Conservation (phyloP, 2,329 filamentous ascomycete species). For the Pseudocercospora eumusae region DNA sequence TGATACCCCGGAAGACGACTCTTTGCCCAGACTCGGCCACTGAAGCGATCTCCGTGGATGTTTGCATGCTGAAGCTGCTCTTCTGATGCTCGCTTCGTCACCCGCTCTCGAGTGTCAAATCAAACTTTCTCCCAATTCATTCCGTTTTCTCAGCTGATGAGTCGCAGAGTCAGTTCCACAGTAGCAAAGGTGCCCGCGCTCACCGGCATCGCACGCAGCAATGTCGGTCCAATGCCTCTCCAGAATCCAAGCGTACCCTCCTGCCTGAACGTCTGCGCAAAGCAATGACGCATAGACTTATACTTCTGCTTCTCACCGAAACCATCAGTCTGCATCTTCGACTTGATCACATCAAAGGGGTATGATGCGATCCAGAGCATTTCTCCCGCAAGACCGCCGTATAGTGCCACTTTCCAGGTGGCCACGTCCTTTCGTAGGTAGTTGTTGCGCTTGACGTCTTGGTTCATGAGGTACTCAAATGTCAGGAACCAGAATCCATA, state of each 20-base stretch:
- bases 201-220: slow-evolving; percentile 94
- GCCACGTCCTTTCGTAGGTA: slow-evolving; percentile 76
- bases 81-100: not conserved
- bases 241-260: slow-evolving; percentile 87
- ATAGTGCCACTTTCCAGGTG: slow-evolving; percentile 82
- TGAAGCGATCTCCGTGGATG: too few species aligned
- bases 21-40: too few species aligned
- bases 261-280: slow-evolving; percentile 73
- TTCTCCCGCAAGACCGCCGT: slow-evolving; percentile 92
- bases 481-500: slow-evolving; percentile 95
- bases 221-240: slow-evolving; percentile 87
- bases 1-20: too few species aligned
- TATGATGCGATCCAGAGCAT: slow-evolving; percentile 91
- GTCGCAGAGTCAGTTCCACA: slow-evolving; percentile 44
- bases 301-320: slow-evolving; percentile 74
- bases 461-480: slow-evolving; percentile 96
- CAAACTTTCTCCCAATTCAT: not conserved
- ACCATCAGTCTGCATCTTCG: slow-evolving; percentile 98
- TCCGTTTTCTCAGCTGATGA: slow-evolving; percentile 36
- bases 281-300: slow-evolving; percentile 83
- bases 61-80: too few species aligned
- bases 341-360: slow-evolving; percentile 96
- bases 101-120: not conserved
- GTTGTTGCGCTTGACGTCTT: slow-evolving; percentile 75
- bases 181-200: slow-evolving; percentile 97